Percentiles rank a stretch among this genome's conserved stretches.
Evolutionary conservation across 495 filamentous ascomycete species (phyloP).

Genomic region (Chaetomium cochliodes): DNA sequence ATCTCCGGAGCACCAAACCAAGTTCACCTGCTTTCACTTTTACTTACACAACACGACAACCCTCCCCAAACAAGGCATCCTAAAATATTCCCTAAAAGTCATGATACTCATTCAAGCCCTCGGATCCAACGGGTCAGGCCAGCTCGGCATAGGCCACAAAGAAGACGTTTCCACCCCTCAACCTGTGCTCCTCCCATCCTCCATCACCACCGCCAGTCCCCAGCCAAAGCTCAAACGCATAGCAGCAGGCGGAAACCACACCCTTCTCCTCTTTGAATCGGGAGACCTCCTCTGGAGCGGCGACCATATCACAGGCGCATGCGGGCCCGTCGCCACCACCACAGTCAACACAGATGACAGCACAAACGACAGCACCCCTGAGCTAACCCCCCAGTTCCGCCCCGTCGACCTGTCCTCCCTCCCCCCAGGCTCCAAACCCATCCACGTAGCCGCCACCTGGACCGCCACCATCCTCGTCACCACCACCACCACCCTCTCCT

Average conservation of each 20-base stretch:
- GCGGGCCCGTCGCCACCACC: slow-evolving; percentile 36
- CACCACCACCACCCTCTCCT: background rate
- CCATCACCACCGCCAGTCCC: slow-evolving; percentile 19
- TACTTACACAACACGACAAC: background rate
- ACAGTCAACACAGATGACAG: slow-evolving; percentile 13
- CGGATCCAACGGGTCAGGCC: slow-evolving; percentile 87
- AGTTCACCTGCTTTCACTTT: background rate
- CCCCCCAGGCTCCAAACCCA: slow-evolving; percentile 17
- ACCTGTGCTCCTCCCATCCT: slow-evolving; percentile 50
- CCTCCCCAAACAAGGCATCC: background rate
- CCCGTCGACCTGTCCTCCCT: slow-evolving; percentile 25
- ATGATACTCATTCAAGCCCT: slow-evolving; percentile 68
- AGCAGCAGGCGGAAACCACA: slow-evolving; percentile 84
- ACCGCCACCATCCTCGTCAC: slow-evolving; percentile 62
- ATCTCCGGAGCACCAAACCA: background rate
- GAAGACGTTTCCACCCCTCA: slow-evolving; percentile 71
- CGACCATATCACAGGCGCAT: slow-evolving; percentile 55
- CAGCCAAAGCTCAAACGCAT: slow-evolving; percentile 37
- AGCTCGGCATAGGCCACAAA: slow-evolving; percentile 75
- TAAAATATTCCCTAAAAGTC: background rate
- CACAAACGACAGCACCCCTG: slow-evolving; percentile 15
- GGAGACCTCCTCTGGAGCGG: slow-evolving; percentile 66
- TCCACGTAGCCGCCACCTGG: slow-evolving; percentile 68
- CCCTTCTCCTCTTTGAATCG: slow-evolving; percentile 60
- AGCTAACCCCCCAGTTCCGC: slow-evolving; percentile 22